Evolutionary conservation across 2,329 filamentous ascomycete species (phyloP).

Genomic region (Arthrinium phaeospermum): DNA sequence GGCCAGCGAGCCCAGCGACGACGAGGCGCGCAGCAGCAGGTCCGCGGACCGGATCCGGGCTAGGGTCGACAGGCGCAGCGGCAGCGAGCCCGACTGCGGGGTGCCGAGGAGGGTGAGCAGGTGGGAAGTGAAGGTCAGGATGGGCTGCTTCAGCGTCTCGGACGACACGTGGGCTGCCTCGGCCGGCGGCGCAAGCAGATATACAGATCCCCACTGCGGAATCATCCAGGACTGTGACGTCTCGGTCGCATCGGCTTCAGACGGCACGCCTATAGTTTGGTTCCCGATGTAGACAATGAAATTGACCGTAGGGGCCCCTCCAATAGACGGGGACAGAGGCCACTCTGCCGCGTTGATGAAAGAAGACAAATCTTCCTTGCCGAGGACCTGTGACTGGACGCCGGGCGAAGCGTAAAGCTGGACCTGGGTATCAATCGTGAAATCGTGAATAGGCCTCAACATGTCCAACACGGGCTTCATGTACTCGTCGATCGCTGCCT

Average conservation of each 20-base stretch:
- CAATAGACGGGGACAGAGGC: conserved; percentile 94
- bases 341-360: conserved; percentile 99
- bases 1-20: conserved; percentile 90
- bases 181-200: conserved; percentile 57
- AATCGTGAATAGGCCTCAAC: conserved; percentile 85
- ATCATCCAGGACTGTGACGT: conserved; percentile 81
- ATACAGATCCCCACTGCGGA: conserved; percentile 88
- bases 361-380: conserved; percentile 85
- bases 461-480: conserved; percentile 81
- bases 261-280: conserved; percentile 66
- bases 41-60: conserved; percentile 85
- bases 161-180: conserved; percentile 59
- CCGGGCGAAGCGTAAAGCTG: conserved; percentile 85
- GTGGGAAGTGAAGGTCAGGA: conserved; percentile 91
- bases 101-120: conserved; percentile 86
- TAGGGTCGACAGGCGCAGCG: conserved; percentile 82
- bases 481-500: conserved; percentile 79
- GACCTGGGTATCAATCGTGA: conserved; percentile 94
- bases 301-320: conserved; percentile 90
- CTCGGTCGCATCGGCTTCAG: conserved; percentile 40
- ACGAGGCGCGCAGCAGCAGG: conserved; percentile 86
- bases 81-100: conserved; percentile 81
- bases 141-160: conserved; percentile 74
- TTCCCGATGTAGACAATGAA: conserved; percentile 91
- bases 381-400: conserved; percentile 68